These are phyloP conservation scores for Ramularia collo-cygni DNA, from an alignment of 2,329 filamentous ascomycete species.

Conservation along the genomic window DNA sequence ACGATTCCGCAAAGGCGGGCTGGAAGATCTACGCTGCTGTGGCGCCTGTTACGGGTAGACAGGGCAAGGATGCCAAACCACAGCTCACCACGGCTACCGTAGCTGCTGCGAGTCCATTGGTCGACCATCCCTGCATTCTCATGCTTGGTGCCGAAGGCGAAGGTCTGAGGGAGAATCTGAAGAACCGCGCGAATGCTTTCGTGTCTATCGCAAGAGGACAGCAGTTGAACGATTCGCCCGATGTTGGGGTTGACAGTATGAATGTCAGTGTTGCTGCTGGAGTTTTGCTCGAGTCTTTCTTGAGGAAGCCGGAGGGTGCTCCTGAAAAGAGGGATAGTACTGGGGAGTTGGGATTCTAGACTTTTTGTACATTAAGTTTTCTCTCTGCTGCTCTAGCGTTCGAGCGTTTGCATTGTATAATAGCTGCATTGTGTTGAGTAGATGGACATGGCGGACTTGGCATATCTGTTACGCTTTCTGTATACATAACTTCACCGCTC, in stretches of 20 bases:
- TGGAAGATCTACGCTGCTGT: slow-evolving; percentile 81
- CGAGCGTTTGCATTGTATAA: too few species aligned
- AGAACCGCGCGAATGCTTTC: slow-evolving; percentile 56
- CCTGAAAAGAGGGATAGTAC: slow-evolving; percentile 8
- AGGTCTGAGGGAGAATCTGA: slow-evolving; percentile 60
- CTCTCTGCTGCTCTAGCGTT: not conserved
- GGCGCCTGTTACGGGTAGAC: slow-evolving; percentile 28
- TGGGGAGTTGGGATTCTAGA: slow-evolving; percentile 8
- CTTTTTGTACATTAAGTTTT: not conserved
- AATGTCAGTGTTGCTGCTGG: slow-evolving; percentile 88
- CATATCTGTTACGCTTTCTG: too few species aligned
- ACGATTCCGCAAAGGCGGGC: slow-evolving; percentile 58
- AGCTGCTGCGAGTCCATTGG: slow-evolving; percentile 20
- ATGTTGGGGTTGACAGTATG: slow-evolving; percentile 70
- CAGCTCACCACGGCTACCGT: slow-evolving; percentile 14
- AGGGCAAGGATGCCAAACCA: slow-evolving; percentile 3
- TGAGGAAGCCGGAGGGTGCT: slow-evolving; percentile 18
- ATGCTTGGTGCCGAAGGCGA: slow-evolving; percentile 77
- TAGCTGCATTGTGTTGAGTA: too few species aligned
- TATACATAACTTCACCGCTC: too few species aligned
- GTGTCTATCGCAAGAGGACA: slow-evolving; percentile 49
- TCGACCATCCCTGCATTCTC: slow-evolving; percentile 60
- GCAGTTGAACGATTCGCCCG: slow-evolving; percentile 22
- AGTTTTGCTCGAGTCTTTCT: slow-evolving; percentile 64
- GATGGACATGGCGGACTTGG: too few species aligned